Conservation (phyloP, 2,329 filamentous ascomycete species). For the Ceratocystiopsis minuta region DNA sequence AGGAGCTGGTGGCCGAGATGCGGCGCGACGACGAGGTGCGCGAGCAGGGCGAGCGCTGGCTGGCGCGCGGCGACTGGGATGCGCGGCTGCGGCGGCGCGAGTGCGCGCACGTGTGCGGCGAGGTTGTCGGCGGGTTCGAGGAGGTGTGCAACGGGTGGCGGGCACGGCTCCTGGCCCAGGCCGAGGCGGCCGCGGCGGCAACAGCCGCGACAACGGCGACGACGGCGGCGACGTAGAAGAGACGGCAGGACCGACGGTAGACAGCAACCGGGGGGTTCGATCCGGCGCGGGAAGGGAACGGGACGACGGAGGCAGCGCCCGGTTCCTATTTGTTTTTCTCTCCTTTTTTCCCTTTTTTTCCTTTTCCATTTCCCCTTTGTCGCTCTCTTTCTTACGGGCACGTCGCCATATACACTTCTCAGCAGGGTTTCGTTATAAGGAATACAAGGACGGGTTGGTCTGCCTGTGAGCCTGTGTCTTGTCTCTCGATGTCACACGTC, state of each 20-base stretch:
- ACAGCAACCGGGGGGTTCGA: too few species aligned
- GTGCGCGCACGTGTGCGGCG: slow-evolving; percentile 66
- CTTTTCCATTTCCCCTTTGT: neutral
- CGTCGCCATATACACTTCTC: too few species aligned
- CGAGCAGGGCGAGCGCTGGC: slow-evolving; percentile 68
- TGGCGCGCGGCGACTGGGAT: slow-evolving; percentile 70
- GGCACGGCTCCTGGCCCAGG: slow-evolving; percentile 50
- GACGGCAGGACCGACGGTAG: too few species aligned
- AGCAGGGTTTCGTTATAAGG: too few species aligned
- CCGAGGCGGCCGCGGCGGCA: slow-evolving; percentile 28
- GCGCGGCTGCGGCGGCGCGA: slow-evolving; percentile 58
- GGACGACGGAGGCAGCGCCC: too few species aligned
- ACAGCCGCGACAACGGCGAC: neutral
- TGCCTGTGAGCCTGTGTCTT: too few species aligned
- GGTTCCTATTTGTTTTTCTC: neutral
- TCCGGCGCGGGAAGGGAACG: too few species aligned
- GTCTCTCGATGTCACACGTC: too few species aligned
- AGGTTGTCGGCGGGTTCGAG: slow-evolving; percentile 85
- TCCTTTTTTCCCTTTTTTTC: neutral
- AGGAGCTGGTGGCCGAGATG: slow-evolving; percentile 74
- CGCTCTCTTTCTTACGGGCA: too few species aligned
- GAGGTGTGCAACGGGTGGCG: slow-evolving; percentile 76
- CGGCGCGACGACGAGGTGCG: slow-evolving; percentile 63
- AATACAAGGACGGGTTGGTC: too few species aligned
- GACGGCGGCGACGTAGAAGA: too few species aligned